Evolutionary conservation across 371 early-diverging fungal species (phyloP), one percentile per base, ranked within the genome.

Genomic region (Mortierella sp.): DNA sequence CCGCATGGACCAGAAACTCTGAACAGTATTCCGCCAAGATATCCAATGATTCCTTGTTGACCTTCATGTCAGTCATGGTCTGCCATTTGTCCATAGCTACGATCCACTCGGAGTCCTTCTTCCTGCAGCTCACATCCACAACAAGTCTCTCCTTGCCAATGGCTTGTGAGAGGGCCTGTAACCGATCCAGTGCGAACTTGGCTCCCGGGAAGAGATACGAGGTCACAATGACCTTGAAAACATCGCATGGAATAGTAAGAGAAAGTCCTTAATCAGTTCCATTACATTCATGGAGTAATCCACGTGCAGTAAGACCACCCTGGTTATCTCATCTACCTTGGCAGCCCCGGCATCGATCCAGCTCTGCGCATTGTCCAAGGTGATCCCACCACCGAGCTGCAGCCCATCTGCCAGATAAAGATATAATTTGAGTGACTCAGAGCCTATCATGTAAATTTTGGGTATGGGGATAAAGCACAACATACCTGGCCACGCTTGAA

Each of bases 31-130:
- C 56, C 7, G 93, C 84, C 54, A 96, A 67, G 78, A 86, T 55
- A 24, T 73, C 72, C 51, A 94, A 65, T 0, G 88, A 79, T 29
- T 83, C 91, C 79, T 88, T 72, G 65, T 83, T 88, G 27, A 98
- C 90, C 49, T 84, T 85, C 88, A 92, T 89, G 67, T 96, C 93
- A 7, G 98, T 97, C 74, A 92, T 85, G 0, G 92, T 95, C 79
- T 96, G 97, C 98, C 98, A 98, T 69, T 95, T 92, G 79, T 97
- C 88, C 95, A 96, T 97, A 12, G 97, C 97, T 9, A 98, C 96
- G 4, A 92, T 65, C 97, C 96, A 98, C 54, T 86, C 85, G 58
- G 85, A 80, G n/a, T 78, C 88, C 12, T 79, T 78, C 52, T 83
- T 80, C 52, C 95, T 87, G 80, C 97, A 97, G 73, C 96, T 94